Percentiles rank a stretch among this genome's conserved stretches.
These are phyloP conservation scores for Cytospora mali DNA, from an alignment of 2,329 filamentous ascomycete genomes.

Conservation along the genomic window DNA sequence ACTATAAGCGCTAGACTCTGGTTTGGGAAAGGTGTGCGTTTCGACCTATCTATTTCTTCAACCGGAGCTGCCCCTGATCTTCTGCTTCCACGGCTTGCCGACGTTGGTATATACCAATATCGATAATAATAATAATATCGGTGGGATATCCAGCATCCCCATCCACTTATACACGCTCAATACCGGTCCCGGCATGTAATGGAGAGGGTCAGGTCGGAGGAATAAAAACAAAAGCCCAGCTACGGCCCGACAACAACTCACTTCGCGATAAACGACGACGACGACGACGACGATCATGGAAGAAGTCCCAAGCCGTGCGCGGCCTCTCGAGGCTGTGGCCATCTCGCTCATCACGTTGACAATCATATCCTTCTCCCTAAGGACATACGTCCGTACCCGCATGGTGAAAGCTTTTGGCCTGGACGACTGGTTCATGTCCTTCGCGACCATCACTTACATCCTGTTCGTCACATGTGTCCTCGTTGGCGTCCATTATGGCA, in stretches of 20 bases:
- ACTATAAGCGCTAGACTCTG: neutral
- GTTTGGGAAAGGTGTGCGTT: neutral
- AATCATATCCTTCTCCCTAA: constrained; percentile 35
- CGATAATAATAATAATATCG: neutral
- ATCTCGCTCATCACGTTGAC: constrained; percentile 36
- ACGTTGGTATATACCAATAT: neutral
- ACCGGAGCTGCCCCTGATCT: neutral
- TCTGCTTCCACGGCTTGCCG: neutral
- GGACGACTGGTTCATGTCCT: constrained; percentile 45
- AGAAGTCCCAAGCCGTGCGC: constrained; percentile 37
- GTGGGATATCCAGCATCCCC: neutral
- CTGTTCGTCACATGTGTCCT: constrained; percentile 40
- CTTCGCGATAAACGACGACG: neutral
- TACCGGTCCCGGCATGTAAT: constrained; percentile 2
- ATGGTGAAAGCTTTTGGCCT: constrained; percentile 43
- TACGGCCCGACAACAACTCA: neutral
- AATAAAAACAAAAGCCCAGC: neutral
- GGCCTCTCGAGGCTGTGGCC: constrained; percentile 39
- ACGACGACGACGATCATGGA: neutral
- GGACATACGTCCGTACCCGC: constrained; percentile 39
- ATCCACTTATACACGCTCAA: neutral
- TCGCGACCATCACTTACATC: constrained; percentile 40
- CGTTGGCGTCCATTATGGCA: constrained; percentile 44
- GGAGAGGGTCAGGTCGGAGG: constrained; percentile 17
- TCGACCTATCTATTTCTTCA: neutral